Base-by-base conservation (phyloP, 345 rosid genomes). In the Gossypium mustelinum region DNA sequence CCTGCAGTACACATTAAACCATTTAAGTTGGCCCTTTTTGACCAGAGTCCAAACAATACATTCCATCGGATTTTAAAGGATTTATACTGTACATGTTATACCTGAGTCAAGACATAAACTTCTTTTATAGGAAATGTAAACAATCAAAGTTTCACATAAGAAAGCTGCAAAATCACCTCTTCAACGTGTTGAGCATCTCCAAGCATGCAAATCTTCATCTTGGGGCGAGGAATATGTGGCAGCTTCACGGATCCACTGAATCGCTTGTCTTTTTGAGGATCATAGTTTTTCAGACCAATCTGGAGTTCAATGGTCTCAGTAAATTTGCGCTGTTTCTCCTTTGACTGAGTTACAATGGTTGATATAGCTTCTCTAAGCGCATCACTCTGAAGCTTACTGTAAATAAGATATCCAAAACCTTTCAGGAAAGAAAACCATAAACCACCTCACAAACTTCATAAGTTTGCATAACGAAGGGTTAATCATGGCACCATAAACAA, bases 161-260 rank as follows among this genome's bases (percentile, higher is more conserved):
- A 43, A 45, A 51, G 55, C 11, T 0, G 18, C 2, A 11, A 11
- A 25, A 12, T 74, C 57, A 92, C 97, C 97, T 92, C 92, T 78
- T 94, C 98, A 6, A 94, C 97, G 41, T 92, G 97, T 78, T 89
- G 98, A 6, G 98, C 97, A 68, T 94, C 98, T 56, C 98, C 98
- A 50, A 94, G 93, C 97, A 94, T 94, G 85, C 98, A 94, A 18
- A 94, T 87, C 82, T 89, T 92, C 98, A 92, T 92, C 84, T 92
- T 92, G 1, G 97, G 94, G 43, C 98, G 91, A 5, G 98, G 98
- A 66, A 94, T 88, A 80, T 92, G 97, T 7, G 97, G 98, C 83
- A 94, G 68, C 82, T 92, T 94, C 0, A 94, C 98, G 0, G 97
- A 89, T 1, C 98, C 98, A 45, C 97, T 94, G 82, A 94, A 92